A percentile compares a stretch with the other conserved stretches of the same genome.
Conservation (phyloP, 2,329 filamentous ascomycete species). For the Diaporthe destruens region DNA sequence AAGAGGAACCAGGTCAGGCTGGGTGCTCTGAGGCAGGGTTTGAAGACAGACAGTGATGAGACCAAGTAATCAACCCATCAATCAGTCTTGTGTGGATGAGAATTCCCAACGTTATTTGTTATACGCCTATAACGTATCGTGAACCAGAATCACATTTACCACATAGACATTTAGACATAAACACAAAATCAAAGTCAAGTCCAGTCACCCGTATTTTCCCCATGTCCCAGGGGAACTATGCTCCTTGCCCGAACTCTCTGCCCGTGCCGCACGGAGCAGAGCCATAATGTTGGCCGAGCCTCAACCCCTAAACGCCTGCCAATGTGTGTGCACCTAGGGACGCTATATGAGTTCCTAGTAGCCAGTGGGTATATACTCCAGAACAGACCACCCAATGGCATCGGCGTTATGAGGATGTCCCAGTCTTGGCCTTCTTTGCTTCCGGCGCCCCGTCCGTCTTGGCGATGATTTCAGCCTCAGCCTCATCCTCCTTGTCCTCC, state of each 20-base stretch:
- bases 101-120: constrained; percentile 1
- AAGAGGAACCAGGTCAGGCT: constrained; percentile 76
- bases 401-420: constrained; percentile 36
- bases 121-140: neutral
- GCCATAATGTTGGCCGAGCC: constrained; percentile 18
- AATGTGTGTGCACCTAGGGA: constrained; percentile 34
- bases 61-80: constrained; percentile 36
- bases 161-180: constrained; percentile 27
- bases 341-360: constrained; percentile 29
- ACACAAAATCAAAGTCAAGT: constrained; percentile 27
- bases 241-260: constrained; percentile 27
- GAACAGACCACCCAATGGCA: neutral
- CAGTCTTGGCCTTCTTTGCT: constrained; percentile 28
- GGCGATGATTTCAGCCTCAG: constrained; percentile 46
- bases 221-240: constrained; percentile 32
- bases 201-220: constrained; percentile 2
- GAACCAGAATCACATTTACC: constrained; percentile 26
- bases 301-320: constrained; percentile 39
- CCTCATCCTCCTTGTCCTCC: constrained; percentile 54
- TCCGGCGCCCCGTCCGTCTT: constrained; percentile 36
- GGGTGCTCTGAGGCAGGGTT: constrained; percentile 61
- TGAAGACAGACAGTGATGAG: constrained; percentile 49
- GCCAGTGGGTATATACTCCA: constrained; percentile 27
- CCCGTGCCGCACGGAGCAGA: constrained; percentile 23
- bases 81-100: neutral